phyloP scores from a whole-genome alignment of 768 basidiomycete species.

The Mycena metata region DNA sequence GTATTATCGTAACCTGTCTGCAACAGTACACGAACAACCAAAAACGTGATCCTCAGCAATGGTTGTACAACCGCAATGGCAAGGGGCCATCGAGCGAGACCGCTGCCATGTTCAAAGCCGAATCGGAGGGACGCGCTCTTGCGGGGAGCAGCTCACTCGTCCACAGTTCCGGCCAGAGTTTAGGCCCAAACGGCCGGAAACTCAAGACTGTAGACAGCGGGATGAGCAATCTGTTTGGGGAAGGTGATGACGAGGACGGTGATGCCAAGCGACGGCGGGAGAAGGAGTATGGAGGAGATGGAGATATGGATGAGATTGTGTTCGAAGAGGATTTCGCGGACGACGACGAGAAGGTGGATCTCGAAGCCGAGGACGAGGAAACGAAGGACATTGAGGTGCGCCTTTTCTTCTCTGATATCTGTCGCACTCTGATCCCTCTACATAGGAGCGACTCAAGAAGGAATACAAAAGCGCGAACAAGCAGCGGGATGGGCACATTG shows the following conservation, averaged over 20 bases:
- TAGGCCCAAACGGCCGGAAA: conserved; percentile 77
- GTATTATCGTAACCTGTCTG: conserved; percentile 39
- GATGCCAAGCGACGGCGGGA: conserved; percentile 60
- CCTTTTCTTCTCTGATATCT: conserved; percentile 16
- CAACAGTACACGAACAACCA: conserved; percentile 67
- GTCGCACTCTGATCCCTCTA: conserved; percentile 26
- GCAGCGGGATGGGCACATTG: conserved; percentile 74
- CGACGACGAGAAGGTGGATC: conserved; percentile 84
- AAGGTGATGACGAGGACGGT: conserved; percentile 72
- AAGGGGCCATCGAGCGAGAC: conserved; percentile 73
- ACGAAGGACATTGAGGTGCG: conserved; percentile 85
- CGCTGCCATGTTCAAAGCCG: conserved; percentile 77
- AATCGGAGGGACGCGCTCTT: conserved; percentile 62
- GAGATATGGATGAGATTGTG: conserved; percentile 84
- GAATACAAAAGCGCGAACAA: conserved; percentile 87
- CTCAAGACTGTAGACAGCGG: conserved; percentile 80
- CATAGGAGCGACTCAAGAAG: conserved; percentile 85
- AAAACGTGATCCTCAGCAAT: conserved; percentile 82
- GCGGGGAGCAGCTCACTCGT: conserved; percentile 61
- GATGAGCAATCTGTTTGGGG: conserved; percentile 71
- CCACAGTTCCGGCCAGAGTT: conserved; percentile 64
- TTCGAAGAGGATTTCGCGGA: conserved; percentile 91
- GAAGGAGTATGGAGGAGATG: conserved; percentile 79
- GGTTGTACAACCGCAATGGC: conserved; percentile 75
- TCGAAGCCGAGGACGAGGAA: conserved; percentile 86